Evolutionary conservation across 139 green algal species (phyloP), one percentile per base, ranked within the genome.

Genomic region (Chlamydomonas asymmetrica): DNA sequence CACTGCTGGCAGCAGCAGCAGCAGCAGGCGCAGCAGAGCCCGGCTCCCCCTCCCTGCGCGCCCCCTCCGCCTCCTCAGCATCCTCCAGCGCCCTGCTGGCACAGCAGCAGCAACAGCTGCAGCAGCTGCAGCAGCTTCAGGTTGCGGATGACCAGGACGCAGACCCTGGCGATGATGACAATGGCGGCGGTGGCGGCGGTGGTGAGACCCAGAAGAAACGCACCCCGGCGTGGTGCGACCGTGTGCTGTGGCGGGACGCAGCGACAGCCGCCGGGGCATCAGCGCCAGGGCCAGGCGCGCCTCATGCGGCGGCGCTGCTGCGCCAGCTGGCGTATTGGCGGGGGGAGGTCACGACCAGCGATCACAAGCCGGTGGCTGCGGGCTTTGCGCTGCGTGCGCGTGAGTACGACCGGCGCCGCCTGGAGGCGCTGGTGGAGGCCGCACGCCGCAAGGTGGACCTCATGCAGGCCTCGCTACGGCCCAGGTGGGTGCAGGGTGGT

Each of bases 211-310:
- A 81, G 39, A 86, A 77, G 52, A 72, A 94, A 60, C 86, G 92
- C 60, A 91, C 88, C 2, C 92, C 92, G 20, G 89, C 92, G 2
- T 97, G 91, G 91, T 93, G 87, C 57, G 92, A 97, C 85, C 79
- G 91, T 5, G 73, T 97, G 22, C 82, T 97, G 66, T 95, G 80
- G 79, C 78, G 80, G n/a, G 20, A 2, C 8, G 54, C 23, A 5
- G 8, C 5, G 13, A 37, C 8, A 20, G 37, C 35, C 35, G n/a
- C 9, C 48, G 56, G 5, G 37, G 57, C 49, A 43, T 31, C 29
- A 35, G 31, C 3, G 34, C 29, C 59, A n/a, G n/a, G n/a, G n/a
- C n/a, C n/a, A n/a, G n/a, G n/a, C n/a, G n/a, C n/a, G n/a, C n/a
- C n/a, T n/a, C n/a, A n/a, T n/a, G 40, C 18, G 3, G 5, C 48